Evolutionary conservation across 169 alveolate genomes (phyloP).

Genomic region (Eimeria praecox): DNA sequence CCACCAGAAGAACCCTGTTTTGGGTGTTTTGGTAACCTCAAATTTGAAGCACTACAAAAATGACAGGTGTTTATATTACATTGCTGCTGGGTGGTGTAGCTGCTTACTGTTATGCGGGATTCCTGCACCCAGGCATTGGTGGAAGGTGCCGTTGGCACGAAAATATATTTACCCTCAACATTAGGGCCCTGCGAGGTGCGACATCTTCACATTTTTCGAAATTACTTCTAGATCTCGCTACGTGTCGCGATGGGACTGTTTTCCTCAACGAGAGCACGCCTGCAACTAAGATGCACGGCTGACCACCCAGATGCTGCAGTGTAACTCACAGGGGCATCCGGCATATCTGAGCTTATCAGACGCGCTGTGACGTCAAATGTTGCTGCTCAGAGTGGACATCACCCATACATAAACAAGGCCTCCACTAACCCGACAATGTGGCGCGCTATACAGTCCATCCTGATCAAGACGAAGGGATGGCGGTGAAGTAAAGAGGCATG

Average conservation of each 20-base stretch:
- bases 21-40: background rate
- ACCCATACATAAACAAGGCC: background rate
- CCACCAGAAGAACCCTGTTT: background rate
- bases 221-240: background rate
- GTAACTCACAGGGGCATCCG: slow-evolving; percentile 48
- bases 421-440: background rate
- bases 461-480: background rate
- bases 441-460: background rate
- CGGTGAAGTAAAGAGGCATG: background rate
- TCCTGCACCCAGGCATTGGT: slow-evolving; percentile 77
- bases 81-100: background rate
- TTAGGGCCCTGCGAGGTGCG: slow-evolving; percentile 7
- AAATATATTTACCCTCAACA: slow-evolving; percentile 40
- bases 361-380: slow-evolving; percentile 74
- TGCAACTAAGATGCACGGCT: background rate
- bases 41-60: background rate
- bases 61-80: background rate
- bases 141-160: slow-evolving; percentile 68
- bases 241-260: background rate
- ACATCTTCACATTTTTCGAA: background rate
- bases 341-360: slow-evolving; percentile 41
- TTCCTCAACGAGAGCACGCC: background rate
- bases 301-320: background rate
- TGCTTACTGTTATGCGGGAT: slow-evolving; percentile 64
- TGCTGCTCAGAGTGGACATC: slow-evolving; percentile 53